Evolutionary conservation across 805 yeast species (phyloP), one percentile per base, ranked within the genome.

Genomic region (Vanderwaltozyma polyspora): DNA sequence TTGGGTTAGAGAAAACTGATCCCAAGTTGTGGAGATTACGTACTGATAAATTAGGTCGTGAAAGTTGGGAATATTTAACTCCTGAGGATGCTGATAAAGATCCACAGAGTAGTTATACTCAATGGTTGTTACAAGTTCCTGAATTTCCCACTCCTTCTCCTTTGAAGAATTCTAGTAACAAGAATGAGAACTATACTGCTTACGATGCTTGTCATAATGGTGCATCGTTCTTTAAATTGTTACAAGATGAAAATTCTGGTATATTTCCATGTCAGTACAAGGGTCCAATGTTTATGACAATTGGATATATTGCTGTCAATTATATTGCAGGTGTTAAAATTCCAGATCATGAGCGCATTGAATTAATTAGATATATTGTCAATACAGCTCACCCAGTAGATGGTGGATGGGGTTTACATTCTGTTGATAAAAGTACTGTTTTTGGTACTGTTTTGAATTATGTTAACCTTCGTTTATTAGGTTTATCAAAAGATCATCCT

Each of bases 401-500:
- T 57, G 99, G 99, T n/a, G 99, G 98, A 2, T 91, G 99, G 99
- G 99, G 99, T 0, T 65, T 91, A 25, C 96, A 91, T 55, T 74
- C 86, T 4, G 76, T 74, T 33, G 99, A 91, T 54, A 91, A 89
- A 55, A 77, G 91, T 7, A 91, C 99, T 0, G 91, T 91, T 45
- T 87, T 87, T 55, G 98, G 99, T 5, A 91, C 99, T 2, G 67
- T 83, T 0, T 69, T 91, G 45, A 87, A 86, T 57, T 91, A 91
- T 56, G 79, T 89, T 6, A 62, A 64, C n/a, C 63, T 91, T 40
- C 68, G 99, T 41, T 57, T 91, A 11, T 60, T 89, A 32, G 98
- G 99, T 0, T 51, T 91, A 45, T 59, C 72, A 1, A 64, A 72
- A 2, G 74, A 73, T 40, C 95, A 91, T 56, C 79, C 80, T 1